Percentiles rank a stretch among this genome's conserved stretches.
Conservation (phyloP, 768 basidiomycete genomes). For the Lentinula detonsa region DNA sequence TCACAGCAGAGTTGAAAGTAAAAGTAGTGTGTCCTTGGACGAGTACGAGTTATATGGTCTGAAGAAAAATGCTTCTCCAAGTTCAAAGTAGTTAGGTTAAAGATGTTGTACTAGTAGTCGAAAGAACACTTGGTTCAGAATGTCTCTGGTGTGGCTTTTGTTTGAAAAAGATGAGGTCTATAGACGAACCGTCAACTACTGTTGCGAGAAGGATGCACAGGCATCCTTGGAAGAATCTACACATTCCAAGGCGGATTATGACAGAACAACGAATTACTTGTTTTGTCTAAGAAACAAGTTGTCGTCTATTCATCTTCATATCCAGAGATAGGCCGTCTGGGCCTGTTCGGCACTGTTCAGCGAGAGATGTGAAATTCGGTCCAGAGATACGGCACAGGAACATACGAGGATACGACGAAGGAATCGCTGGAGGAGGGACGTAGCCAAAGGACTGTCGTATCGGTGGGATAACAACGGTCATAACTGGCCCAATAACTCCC, state of each 20-base stretch:
- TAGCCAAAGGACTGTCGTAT: slow-evolving; percentile 71
- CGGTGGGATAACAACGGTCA: slow-evolving; percentile 73
- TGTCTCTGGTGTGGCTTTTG: not conserved
- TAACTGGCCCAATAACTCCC: slow-evolving; percentile 68
- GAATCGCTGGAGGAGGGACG: slow-evolving; percentile 59
- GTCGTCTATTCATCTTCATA: slow-evolving; percentile 52
- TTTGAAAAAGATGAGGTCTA: too few species aligned
- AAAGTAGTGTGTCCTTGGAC: not conserved
- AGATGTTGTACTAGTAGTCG: not conserved
- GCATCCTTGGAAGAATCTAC: too few species aligned
- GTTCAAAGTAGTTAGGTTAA: not conserved
- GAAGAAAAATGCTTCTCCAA: not conserved
- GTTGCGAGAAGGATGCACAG: too few species aligned
- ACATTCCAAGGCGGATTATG: too few species aligned
- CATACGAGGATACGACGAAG: slow-evolving; percentile 77
- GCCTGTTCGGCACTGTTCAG: slow-evolving; percentile 59
- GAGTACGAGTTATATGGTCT: not conserved
- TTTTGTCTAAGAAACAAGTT: not conserved
- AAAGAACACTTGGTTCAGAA: not conserved
- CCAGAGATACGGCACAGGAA: slow-evolving; percentile 9
- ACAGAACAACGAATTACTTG: not conserved
- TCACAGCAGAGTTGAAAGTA: not conserved
- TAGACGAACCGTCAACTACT: too few species aligned
- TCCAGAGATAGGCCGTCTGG: slow-evolving; percentile 61
- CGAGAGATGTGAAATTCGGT: not conserved